A percentile compares a stretch with the other conserved stretches of the same genome.
phyloP scores from a whole-genome alignment of 2,329 filamentous ascomycete species.

The Penicillium freii region DNA sequence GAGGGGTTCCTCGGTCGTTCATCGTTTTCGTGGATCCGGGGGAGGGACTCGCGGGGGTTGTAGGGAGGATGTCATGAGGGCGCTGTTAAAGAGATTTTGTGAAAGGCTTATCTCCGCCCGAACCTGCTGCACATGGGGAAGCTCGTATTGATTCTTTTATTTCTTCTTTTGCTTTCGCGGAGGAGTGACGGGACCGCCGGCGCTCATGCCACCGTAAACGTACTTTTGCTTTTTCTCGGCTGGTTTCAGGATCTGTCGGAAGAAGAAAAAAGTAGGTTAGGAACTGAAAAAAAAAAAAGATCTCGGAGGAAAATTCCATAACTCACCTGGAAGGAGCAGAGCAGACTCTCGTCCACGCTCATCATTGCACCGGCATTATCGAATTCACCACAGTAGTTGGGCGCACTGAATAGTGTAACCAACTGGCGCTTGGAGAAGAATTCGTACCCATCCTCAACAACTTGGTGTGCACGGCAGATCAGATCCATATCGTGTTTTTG shows the following conservation, averaged over 20 bases:
- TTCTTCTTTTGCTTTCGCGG: constrained; percentile 70
- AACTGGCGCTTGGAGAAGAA: constrained; percentile 99
- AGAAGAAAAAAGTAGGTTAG: constrained; percentile 15
- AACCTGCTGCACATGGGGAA: constrained; percentile 78
- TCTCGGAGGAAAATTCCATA: not conserved
- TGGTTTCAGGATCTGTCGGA: constrained; percentile 84
- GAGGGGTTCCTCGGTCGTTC: constrained; percentile 25
- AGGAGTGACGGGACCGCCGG: constrained; percentile 68
- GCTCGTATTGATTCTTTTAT: constrained; percentile 69
- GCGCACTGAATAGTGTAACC: constrained; percentile 95
- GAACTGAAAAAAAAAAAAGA: not conserved
- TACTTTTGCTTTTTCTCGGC: constrained; percentile 99
- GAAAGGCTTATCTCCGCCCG: constrained; percentile 76
- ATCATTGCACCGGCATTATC: constrained; percentile 99
- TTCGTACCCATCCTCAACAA: constrained; percentile 98
- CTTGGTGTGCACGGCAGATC: constrained; percentile 97
- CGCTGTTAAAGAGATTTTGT: constrained; percentile 29
- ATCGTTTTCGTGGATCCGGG: constrained; percentile 28
- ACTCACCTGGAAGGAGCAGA: constrained; percentile 95
- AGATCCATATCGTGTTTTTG: constrained; percentile 99
- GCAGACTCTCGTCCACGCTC: constrained; percentile 96
- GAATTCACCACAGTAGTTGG: constrained; percentile 99
- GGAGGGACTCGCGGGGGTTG: constrained; percentile 19
- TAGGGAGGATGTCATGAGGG: constrained; percentile 29
- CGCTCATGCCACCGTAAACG: constrained; percentile 72